A percentile compares a stretch with the other conserved stretches of the same genome.
Evolutionary conservation across 192 early-diverging fungal genomes (phyloP).

Genomic region (Helicostylum pulchrum): DNA sequence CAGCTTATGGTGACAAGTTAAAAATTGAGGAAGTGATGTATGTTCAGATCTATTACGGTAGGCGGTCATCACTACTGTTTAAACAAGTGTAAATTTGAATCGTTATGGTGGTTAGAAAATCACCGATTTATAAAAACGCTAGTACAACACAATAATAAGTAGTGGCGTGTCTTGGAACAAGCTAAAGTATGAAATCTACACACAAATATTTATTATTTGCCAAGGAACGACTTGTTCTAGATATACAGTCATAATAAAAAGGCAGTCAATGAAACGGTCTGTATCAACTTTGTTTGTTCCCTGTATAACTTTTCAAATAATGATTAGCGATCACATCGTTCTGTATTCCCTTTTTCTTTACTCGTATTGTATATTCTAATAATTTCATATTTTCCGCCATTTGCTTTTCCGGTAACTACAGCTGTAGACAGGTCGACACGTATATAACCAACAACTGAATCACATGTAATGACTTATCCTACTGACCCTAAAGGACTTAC

Average conservation of each 20-base stretch:
- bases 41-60: too few relatives aligned
- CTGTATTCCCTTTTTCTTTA: too few relatives aligned
- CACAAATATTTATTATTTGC: background rate
- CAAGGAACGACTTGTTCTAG: conserved; percentile 22
- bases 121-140: conserved; percentile 83
- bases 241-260: conserved; percentile 36
- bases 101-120: too few relatives aligned
- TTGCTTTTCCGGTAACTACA: too few relatives aligned
- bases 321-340: conserved; percentile 57
- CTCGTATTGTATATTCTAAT: too few relatives aligned
- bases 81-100: too few relatives aligned
- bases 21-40: too few relatives aligned
- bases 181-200: conserved; percentile 51
- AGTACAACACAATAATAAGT: conserved; percentile 59
- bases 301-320: too few relatives aligned
- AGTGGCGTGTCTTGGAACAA: conserved; percentile 62
- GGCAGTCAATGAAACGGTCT: conserved; percentile 42
- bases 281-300: conserved; percentile 72
- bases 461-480: conserved; percentile 56
- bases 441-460: conserved; percentile 42
- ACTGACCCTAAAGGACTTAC: conserved; percentile 54
- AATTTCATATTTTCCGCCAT: too few relatives aligned
- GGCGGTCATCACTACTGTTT: too few relatives aligned
- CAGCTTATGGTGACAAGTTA: too few relatives aligned
- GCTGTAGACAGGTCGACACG: too few relatives aligned